These are phyloP conservation scores for Puccinia coronata DNA, from an alignment of 1,284 basidiomycete genomes.

Conservation along the genomic window DNA sequence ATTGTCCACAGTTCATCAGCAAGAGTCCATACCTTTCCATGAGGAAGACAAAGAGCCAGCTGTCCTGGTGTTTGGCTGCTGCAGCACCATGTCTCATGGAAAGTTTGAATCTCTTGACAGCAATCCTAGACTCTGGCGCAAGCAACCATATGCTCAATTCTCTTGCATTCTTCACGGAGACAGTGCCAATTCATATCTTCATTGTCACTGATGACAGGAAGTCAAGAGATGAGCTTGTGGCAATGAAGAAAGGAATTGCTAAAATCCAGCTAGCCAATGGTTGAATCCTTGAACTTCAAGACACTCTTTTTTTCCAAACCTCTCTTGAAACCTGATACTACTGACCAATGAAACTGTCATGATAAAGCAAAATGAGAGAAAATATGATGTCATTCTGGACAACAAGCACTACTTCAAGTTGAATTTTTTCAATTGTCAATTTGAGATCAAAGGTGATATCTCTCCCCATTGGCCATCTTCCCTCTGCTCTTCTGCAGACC, in stretches of 20 bases:
- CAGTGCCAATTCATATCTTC: not conserved
- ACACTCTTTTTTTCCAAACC: not conserved
- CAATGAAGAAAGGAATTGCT: not conserved
- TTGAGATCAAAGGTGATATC: not conserved
- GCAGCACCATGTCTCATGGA: no score
- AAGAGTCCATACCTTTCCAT: no score
- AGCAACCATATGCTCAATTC: slow-evolving; percentile 16
- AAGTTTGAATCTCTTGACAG: no score
- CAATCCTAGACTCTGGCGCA: not conserved
- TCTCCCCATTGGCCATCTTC: not conserved
- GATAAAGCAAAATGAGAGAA: not conserved
- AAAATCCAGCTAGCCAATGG: not conserved
- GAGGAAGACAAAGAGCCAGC: no score
- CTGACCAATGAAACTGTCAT: not conserved
- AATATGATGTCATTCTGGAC: not conserved
- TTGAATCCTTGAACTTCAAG: not conserved
- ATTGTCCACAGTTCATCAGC: no score
- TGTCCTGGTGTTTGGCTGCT: no score
- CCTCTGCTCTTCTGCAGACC: no score
- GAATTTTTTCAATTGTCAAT: no score
- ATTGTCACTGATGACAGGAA: not conserved
- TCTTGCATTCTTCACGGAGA: not conserved
- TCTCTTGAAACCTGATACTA: not conserved
- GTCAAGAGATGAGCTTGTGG: not conserved
- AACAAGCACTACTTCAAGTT: no score